Evolutionary conservation across 2,329 filamentous ascomycete species (phyloP), one percentile per base, ranked within the genome.

Genomic region (Botrytis tulipae): DNA sequence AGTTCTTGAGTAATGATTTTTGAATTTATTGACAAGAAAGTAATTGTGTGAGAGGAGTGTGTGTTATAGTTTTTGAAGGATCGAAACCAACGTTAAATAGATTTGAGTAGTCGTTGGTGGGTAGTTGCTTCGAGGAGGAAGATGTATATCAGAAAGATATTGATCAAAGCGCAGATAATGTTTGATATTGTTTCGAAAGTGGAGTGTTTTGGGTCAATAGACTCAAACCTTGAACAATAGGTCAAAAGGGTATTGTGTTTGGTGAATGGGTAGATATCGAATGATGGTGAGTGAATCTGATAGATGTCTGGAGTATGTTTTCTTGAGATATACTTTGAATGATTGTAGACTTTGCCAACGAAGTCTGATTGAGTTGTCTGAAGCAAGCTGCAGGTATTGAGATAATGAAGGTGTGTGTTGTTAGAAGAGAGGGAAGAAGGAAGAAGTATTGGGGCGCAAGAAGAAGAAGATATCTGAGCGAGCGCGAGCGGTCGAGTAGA

Each of bases 291-390:
- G 48, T 44, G 61, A 60, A 57, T 59, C 4, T 67, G 18, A n/a
- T 35, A 32, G 7, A 29, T 37, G 60, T 37, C 22, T 40, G 14
- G 60, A 37, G 32, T 35, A n/a, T 69, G 32, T 25, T 40, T 54
- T 40, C 44, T 54, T 42, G 46, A 25, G 32, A 40, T 54, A 32
- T 69, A 42, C 40, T 51, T 66, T 66, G 37, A 40, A 59, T 48
- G 40, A 35, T 32, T 68, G 40, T 67, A 67, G 62, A 72, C 70
- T 72, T 72, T 72, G 70, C 70, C 70, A 72, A 72, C 70, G 70
- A 72, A 72, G 70, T 68, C 70, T 68, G 44, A 18, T 63, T 57
- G n/a, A 57, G 51, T 22, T 40, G 25, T 71, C 42, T 48, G 59
- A 42, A 71, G 69, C 57, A 71, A 63, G 66, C 48, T 68, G 35